Evolutionary conservation across 257 asterid species (phyloP).

Genomic region (Ballota nigra): DNA sequence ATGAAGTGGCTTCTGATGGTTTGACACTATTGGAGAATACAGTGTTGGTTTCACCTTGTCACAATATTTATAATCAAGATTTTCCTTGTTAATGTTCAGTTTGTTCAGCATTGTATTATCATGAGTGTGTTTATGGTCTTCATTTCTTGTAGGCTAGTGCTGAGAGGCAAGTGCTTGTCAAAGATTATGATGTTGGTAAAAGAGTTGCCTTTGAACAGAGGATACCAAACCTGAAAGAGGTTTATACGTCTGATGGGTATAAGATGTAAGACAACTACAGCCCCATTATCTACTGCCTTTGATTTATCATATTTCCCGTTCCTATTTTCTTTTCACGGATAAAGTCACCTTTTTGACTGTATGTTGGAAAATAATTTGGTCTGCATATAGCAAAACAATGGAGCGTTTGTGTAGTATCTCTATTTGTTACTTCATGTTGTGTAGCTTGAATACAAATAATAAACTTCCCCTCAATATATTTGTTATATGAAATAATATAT

Average conservation of each 20-base stretch:
- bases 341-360: background rate
- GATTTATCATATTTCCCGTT: background rate
- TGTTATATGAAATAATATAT: background rate
- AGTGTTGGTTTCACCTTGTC: slow-evolving; percentile 13
- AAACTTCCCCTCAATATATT: background rate
- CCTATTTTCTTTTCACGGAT: background rate
- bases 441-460: background rate
- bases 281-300: background rate
- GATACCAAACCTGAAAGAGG: slow-evolving; percentile 77
- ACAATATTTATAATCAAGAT: background rate
- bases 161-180: slow-evolving; percentile 95
- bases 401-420: slow-evolving; percentile 11
- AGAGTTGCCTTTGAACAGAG: slow-evolving; percentile 71
- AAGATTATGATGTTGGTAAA: slow-evolving; percentile 70
- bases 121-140: slow-evolving; percentile 1
- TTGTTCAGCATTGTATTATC: slow-evolving; percentile 17
- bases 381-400: background rate
- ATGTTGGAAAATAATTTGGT: background rate
- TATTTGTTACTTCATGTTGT: background rate
- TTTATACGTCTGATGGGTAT: slow-evolving; percentile 77
- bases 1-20: slow-evolving; percentile 16
- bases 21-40: slow-evolving; percentile 15
- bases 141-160: slow-evolving; percentile 54
- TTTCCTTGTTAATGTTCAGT: slow-evolving; percentile 9
- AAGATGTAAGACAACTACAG: slow-evolving; percentile 57